Base-by-base conservation (phyloP, 441 rosid genomes). In the Pelargonium myrrhifolium region DNA sequence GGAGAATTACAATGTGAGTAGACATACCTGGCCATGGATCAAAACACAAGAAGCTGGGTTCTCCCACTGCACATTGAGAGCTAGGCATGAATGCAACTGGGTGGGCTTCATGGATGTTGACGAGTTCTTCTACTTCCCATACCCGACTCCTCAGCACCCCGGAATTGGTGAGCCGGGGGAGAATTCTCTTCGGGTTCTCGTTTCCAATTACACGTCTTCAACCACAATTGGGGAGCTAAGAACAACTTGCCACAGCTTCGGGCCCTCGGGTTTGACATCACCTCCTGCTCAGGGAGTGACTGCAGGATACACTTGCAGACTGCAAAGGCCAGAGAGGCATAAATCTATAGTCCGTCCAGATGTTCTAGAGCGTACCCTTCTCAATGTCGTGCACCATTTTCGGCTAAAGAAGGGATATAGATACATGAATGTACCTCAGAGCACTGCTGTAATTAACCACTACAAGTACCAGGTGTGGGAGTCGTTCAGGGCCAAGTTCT, bases 41-140 rank as follows among this genome's bases (percentile, higher is more conserved):
- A 93, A 93, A 80, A 85, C 97, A 24, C 99, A 93, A 67, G 99
- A 93, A 78, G 99, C 97, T 0, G 97, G 99, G 0, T 91, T 93
- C 75, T 93, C 99, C 0, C 97, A 93, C 67, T 93, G 99, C 74
- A 89, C 89, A 62, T 70, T 93, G 62, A 79, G 85, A 74, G 93
- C 99, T 6, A 86, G 82, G 77, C 74, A 80, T 1, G 96, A 88
- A 67, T 93, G 99, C 77, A 72, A 78, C 67, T 93, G 97, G 99
- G 82, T 93, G 0, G 99, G 89, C 28, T 93, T 93, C 83, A 89
- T 93, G 28, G 97, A 93, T 26, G 97, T 93, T 0, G 99, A 93
- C 39, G 99, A 93, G 79, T 93, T 90, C 77, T 93, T 84, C 81
- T 87, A 89, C 83, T 88, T 93, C 75, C 51, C 51, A 11, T 45